Evolutionary conservation across 2,329 filamentous ascomycete species (phyloP), one percentile per base, ranked within the genome.

Genomic region (Cladosporium sp.): DNA sequence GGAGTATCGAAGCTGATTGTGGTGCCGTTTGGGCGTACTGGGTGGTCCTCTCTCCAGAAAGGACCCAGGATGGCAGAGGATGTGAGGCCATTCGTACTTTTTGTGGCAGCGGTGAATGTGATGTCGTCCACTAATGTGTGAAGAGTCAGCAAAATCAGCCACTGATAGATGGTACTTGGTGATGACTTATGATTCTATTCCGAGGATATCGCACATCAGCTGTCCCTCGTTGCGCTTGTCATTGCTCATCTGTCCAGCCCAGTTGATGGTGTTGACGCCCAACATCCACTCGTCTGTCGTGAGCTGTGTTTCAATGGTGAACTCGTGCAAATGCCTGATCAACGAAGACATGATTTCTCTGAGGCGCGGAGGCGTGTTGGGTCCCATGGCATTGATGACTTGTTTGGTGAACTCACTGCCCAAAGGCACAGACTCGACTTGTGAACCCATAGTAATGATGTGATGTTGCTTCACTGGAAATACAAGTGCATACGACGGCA

Each of bases 1-100:
- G 45, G 54, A 8, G 80, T 61, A 76, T 69, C 61, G 64, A 74
- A 70, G 17, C 85, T 78, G 61, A 94, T 90, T 65, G 78, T 85
- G 39, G 79, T 81, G 49, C 88, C 90, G 68, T 88, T 88, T 17
- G 83, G 74, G 47, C 86, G 81, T 58, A 81, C 75, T 3, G 90
- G 90, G 0, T 90, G 84, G 64, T 92, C 81, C 42, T 84, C 80
- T 7, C 89, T 82, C 83, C 89, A 95, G 76, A 96, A 96, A 1
- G 91, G 91, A 0, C 91, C 91, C 0, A 96, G 81, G 63, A 95
- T 91, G 32, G 90, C 85, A 3, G 88, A 88, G 1, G 89, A 83
- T 3, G 90, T 94, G 10, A 49, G 44, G 15, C 36, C 37, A 25
- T 20, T 34, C 35, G 54, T 40, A 10, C 45, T 50, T 37, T 34